These are phyloP conservation scores for Trichoderma asperellum DNA, from an alignment of 2,329 filamentous ascomycete species.

Conservation along the genomic window DNA sequence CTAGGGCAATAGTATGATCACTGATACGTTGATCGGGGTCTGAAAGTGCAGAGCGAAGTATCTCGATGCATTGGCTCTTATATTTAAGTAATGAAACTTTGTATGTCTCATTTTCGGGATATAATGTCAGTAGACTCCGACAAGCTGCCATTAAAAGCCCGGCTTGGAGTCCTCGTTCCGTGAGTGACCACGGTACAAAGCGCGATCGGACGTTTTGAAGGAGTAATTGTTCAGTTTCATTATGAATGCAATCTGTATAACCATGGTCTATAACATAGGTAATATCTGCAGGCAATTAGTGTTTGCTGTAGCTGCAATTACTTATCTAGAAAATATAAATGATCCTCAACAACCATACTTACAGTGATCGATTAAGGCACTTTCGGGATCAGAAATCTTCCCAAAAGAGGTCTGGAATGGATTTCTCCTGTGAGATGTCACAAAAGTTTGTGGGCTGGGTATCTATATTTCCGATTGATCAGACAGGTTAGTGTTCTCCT, in stretches of 20 bases:
- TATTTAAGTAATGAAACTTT: constrained; percentile 6
- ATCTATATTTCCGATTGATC: not conserved
- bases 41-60: constrained; percentile 3
- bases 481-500: not conserved
- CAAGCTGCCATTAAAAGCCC: constrained; percentile 19
- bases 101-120: constrained; percentile 17
- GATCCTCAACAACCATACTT: not conserved
- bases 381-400: not conserved
- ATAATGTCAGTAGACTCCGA: constrained; percentile 4
- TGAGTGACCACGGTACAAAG: constrained; percentile 25
- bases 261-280: constrained; percentile 21
- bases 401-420: constrained; percentile 16
- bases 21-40: not conserved
- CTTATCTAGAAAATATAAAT: not conserved
- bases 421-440: constrained; percentile 13
- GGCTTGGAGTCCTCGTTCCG: constrained; percentile 13
- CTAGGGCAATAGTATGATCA: constrained; percentile 21
- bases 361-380: constrained; percentile 19
- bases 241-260: constrained; percentile 19
- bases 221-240: constrained; percentile 8
- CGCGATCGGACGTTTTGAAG: constrained; percentile 13
- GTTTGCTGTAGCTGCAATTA: not conserved
- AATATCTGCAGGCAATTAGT: constrained; percentile 17
- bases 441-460: constrained; percentile 8
- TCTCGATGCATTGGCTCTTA: constrained; percentile 22